Evolutionary conservation across 805 yeast species (phyloP), one percentile per base, ranked within the genome.

Genomic region (Barnettozyma vustinii): DNA sequence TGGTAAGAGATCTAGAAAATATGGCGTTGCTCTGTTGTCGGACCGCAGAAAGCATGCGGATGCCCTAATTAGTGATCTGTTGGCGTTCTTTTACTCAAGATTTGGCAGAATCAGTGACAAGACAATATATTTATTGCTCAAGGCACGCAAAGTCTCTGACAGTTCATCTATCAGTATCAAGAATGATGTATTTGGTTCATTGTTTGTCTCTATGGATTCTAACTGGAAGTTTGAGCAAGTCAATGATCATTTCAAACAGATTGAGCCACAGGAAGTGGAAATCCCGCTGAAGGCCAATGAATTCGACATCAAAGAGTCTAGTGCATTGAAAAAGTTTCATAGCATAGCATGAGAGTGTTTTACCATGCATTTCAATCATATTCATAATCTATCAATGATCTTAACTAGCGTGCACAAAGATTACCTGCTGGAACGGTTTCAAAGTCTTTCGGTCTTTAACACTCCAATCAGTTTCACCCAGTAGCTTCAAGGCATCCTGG

Each of bases 381-480:
- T 23, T 23, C 12, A 30, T 4, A 3, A 5, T 30, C 16, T 30
- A 30, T 30, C 8, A 30, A 13, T 13, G 2, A 13, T 23, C 25
- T 23, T 23, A 23, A 8, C 30, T n/a, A 12, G 9, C 21, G 12
- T 35, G 13, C 19, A 45, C 48, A 32, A 19, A 45, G 23, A 44
- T 42, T 5, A 15, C 16, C 13, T 25, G 19, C 6, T 23, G 26
- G 18, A 26, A 20, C 15, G 37, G 35, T 37, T 41, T 48, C 36
- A 48, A 27, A 2, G 15, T 26, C 16, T 36, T 44, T 3, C 26
- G 25, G 27, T 44, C 36, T 4, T 16, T 30, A 10, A 9, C 35
- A 32, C 18, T 54, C 61, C 61, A 57, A 19, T 59, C 59, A 16
- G 47, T 49, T 9, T 52, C 42, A 2, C 45, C 41, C 16, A 60